Evolutionary conservation across 2,329 filamentous ascomycete species (phyloP).

Genomic region (Trichoderma pleuroti): DNA sequence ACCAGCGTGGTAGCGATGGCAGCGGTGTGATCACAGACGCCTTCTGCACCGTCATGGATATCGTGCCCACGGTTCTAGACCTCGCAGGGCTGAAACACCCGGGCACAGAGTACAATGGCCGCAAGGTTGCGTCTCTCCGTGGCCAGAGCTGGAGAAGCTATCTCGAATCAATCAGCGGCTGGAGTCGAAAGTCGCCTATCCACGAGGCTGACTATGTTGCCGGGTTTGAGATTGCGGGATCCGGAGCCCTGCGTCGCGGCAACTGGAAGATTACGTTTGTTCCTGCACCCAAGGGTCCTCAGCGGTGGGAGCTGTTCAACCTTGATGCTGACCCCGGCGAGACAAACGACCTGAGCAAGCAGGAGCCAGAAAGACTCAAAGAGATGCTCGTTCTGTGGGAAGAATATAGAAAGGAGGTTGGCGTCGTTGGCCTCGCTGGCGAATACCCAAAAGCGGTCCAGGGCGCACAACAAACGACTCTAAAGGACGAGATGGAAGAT

Average conservation of each 20-base stretch:
- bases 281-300: slow-evolving; percentile 9
- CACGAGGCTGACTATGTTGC: neutral
- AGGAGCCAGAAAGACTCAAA: slow-evolving; percentile 27
- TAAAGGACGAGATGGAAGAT: slow-evolving; percentile 14
- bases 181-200: slow-evolving; percentile 8
- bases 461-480: neutral
- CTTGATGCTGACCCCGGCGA: slow-evolving; percentile 32
- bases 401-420: slow-evolving; percentile 33
- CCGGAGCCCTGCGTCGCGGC: slow-evolving; percentile 6
- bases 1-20: neutral
- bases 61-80: slow-evolving; percentile 4
- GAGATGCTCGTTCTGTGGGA: slow-evolving; percentile 31
- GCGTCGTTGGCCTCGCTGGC: slow-evolving; percentile 18
- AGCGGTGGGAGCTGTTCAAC: slow-evolving; percentile 34
- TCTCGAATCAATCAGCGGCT: neutral
- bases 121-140: slow-evolving; percentile 9
- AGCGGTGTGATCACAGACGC: neutral
- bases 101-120: slow-evolving; percentile 10
- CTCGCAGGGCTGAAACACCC: slow-evolving; percentile 12
- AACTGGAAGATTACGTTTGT: slow-evolving; percentile 15
- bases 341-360: slow-evolving; percentile 28
- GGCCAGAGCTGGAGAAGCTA: slow-evolving; percentile 13
- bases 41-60: slow-evolving; percentile 14
- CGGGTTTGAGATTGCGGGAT: slow-evolving; percentile 14
- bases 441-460: slow-evolving; percentile 3